Percentiles rank a stretch among this genome's conserved stretches.
Conservation (phyloP, 1,139 yeast species). For the Yamadazyma sp. region DNA sequence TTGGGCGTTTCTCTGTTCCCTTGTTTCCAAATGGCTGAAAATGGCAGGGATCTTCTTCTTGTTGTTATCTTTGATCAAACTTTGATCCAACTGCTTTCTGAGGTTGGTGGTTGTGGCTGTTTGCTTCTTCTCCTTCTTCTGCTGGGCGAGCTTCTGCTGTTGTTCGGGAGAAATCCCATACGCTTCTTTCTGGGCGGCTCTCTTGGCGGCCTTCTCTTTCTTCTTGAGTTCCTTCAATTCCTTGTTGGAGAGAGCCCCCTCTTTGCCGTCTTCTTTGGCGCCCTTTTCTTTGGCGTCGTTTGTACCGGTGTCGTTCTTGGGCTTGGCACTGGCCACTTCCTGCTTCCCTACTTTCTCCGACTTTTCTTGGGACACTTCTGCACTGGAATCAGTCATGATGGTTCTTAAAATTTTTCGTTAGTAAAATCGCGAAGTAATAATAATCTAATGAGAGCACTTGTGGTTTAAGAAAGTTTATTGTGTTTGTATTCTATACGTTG, state of each 20-base stretch:
- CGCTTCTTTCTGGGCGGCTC: constrained; percentile 68
- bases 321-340: background rate
- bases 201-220: constrained; percentile 85
- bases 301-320: background rate
- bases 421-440: too few relatives aligned
- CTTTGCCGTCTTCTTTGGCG: constrained; percentile 5
- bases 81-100: constrained; percentile 56
- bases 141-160: constrained; percentile 39
- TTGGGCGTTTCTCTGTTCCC: constrained; percentile 73
- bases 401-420: too few relatives aligned
- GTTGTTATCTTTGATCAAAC: constrained; percentile 44
- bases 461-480: too few relatives aligned
- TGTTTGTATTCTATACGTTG: background rate
- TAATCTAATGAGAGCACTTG: too few relatives aligned
- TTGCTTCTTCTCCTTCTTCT: constrained; percentile 41
- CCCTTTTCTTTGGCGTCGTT: constrained; percentile 6
- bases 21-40: constrained; percentile 85
- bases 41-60: constrained; percentile 56
- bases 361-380: background rate
- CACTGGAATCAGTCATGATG: background rate
- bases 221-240: constrained; percentile 86
- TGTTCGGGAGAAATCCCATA: constrained; percentile 49
- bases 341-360: background rate
- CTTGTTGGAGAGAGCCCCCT: constrained; percentile 56
- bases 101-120: constrained; percentile 47